phyloP scores from a whole-genome alignment of 345 rosid species.

The Mangifera indica region DNA sequence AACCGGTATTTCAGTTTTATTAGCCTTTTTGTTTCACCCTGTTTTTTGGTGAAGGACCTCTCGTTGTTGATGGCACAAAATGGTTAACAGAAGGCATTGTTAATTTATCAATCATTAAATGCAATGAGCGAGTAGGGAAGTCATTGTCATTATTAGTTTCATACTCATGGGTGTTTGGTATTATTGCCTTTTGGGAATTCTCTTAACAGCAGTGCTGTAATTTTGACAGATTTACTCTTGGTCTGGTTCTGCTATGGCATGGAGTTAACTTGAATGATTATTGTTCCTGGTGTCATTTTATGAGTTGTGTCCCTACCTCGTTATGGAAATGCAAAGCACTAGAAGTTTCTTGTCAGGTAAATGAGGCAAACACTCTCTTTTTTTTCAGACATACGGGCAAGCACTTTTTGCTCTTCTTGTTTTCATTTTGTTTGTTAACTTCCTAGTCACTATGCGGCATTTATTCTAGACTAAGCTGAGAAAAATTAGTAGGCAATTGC shows the following conservation, averaged over 20 bases:
- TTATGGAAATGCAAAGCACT: slow-evolving; percentile 73
- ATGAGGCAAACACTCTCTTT: background rate
- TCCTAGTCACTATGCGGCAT: background rate
- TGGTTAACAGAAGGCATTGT: slow-evolving; percentile 24
- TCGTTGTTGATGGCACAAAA: slow-evolving; percentile 10
- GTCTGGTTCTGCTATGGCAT: slow-evolving; percentile 58
- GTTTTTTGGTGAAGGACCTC: background rate
- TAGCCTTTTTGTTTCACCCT: too few species aligned
- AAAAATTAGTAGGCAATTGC: background rate
- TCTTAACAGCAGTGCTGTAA: slow-evolving; percentile 3
- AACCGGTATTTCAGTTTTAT: slow-evolving; percentile 1
- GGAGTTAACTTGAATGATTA: slow-evolving; percentile 64
- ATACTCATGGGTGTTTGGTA: background rate
- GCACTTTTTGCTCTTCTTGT: background rate
- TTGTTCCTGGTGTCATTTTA: slow-evolving; percentile 88
- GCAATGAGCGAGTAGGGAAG: background rate
- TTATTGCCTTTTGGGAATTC: background rate
- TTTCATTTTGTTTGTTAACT: background rate
- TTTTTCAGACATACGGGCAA: too few species aligned
- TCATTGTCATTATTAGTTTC: slow-evolving; percentile 9
- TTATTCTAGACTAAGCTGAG: background rate
- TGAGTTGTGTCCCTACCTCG: slow-evolving; percentile 82
- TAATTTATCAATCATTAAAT: background rate
- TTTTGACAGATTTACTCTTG: slow-evolving; percentile 45
- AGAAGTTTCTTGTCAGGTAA: slow-evolving; percentile 63